Conservation (phyloP, 1,284 basidiomycete species). For the Bjerkandera adusta region DNA sequence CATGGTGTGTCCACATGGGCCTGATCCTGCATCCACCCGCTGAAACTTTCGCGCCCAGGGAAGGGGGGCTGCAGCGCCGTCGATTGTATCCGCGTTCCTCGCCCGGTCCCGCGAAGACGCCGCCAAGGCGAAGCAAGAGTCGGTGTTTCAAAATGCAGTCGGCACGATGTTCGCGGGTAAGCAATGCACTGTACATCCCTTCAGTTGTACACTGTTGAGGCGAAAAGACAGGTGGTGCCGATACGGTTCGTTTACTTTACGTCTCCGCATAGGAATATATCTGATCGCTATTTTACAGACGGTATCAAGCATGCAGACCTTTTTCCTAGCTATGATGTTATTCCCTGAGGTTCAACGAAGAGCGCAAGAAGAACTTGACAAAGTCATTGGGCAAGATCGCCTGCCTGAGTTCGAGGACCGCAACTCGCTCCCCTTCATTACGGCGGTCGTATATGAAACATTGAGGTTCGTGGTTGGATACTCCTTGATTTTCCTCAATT, state of each 20-base stretch:
- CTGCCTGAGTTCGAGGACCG: constrained; percentile 33
- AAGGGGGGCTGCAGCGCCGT: constrained; percentile 19
- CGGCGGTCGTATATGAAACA: constrained; percentile 36
- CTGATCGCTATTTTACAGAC: not conserved
- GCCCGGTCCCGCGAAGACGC: constrained; percentile 11
- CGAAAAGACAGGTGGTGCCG: constrained; percentile 21
- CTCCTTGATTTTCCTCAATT: no score
- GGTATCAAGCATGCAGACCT: not conserved
- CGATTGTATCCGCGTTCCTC: constrained; percentile 13
- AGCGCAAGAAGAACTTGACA: constrained; percentile 35
- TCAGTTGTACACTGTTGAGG: not conserved
- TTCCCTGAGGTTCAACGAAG: constrained; percentile 24
- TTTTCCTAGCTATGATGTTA: not conserved
- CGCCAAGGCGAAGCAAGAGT: constrained; percentile 12
- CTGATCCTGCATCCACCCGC: not conserved
- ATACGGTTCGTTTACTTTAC: constrained; percentile 19
- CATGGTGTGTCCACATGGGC: constrained; percentile 15
- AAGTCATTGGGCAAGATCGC: constrained; percentile 31
- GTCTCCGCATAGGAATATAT: not conserved
- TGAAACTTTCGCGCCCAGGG: constrained; percentile 9
- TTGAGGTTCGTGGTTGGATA: not conserved
- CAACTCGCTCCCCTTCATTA: constrained; percentile 31
- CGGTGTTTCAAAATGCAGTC: constrained; percentile 21
- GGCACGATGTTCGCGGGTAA: constrained; percentile 23
- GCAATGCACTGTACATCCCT: not conserved